Percentiles rank a stretch among this genome's conserved stretches.
Evolutionary conservation across 352 stramenopile genomes (phyloP).

Genomic region (Pythium phragmiticola): DNA sequence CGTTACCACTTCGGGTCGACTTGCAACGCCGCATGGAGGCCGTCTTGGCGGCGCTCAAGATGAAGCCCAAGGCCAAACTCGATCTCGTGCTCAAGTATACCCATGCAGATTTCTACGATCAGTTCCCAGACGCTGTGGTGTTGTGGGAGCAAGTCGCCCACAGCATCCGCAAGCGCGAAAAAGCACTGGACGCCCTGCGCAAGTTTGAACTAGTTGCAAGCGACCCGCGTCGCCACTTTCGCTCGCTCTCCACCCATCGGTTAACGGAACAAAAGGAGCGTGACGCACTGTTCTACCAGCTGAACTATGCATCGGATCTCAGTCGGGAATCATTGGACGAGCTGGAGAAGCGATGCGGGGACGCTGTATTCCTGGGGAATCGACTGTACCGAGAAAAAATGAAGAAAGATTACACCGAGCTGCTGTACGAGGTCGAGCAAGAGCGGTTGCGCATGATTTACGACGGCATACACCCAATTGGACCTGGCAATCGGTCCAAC

Average conservation of each 20-base stretch:
- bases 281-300: constrained; percentile 54
- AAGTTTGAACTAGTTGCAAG: constrained; percentile 49
- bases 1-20: constrained; percentile 52
- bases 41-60: constrained; percentile 41
- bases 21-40: constrained; percentile 62
- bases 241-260: constrained; percentile 62
- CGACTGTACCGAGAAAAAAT: constrained; percentile 67
- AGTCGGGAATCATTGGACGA: constrained; percentile 52
- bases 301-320: constrained; percentile 46
- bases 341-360: constrained; percentile 40
- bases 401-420: constrained; percentile 72
- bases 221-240: constrained; percentile 66
- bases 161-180: constrained; percentile 44
- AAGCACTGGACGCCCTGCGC: constrained; percentile 22
- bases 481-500: background rate
- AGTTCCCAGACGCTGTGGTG: constrained; percentile 55
- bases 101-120: constrained; percentile 51
- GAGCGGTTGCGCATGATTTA: constrained; percentile 68
- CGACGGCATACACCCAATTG: constrained; percentile 26
- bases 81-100: constrained; percentile 82
- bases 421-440: constrained; percentile 72
- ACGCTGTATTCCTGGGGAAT: constrained; percentile 41
- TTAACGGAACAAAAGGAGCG: constrained; percentile 64
- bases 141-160: constrained; percentile 57
- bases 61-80: constrained; percentile 57